Evolutionary conservation across 2,329 filamentous ascomycete genomes (phyloP).

Genomic region (Ilyonectria sp.): DNA sequence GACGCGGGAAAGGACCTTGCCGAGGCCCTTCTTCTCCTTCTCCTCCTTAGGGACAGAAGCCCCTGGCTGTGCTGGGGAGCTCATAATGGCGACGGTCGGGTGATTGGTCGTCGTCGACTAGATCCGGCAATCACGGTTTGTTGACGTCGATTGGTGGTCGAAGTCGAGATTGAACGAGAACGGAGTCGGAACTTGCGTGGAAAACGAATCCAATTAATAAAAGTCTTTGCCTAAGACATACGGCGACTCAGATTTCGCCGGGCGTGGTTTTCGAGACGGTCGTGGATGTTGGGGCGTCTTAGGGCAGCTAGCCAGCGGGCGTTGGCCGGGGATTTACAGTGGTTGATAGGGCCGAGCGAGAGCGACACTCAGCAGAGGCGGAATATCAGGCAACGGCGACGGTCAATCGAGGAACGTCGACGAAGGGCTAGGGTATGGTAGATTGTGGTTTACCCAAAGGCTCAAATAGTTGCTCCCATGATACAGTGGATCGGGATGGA

Average conservation of each 20-base stretch:
- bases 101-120: slow-evolving; percentile 16
- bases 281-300: slow-evolving; percentile 6
- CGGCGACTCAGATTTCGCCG: slow-evolving; percentile 8
- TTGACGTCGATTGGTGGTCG: slow-evolving; percentile 1
- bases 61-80: slow-evolving; percentile 58
- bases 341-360: slow-evolving; percentile 30
- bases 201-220: not conserved
- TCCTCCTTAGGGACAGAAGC: slow-evolving; percentile 52
- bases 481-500: slow-evolving; percentile 9
- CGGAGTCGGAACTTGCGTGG: not conserved
- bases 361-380: slow-evolving; percentile 26
- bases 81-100: slow-evolving; percentile 54
- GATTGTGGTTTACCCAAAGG: slow-evolving; percentile 19
- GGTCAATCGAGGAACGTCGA: slow-evolving; percentile 32
- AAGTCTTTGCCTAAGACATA: not conserved
- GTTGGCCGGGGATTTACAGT: slow-evolving; percentile 9
- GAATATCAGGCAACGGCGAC: slow-evolving; percentile 28
- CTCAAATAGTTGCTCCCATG: slow-evolving; percentile 34
- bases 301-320: slow-evolving; percentile 5
- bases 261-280: not conserved
- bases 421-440: slow-evolving; percentile 18
- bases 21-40: slow-evolving; percentile 63
- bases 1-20: slow-evolving; percentile 63
- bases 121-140: slow-evolving; percentile 3
- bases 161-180: not conserved